These are phyloP conservation scores for Akanthomyces lecanii DNA, from an alignment of 2,329 filamentous ascomycete species.

Conservation along the genomic window DNA sequence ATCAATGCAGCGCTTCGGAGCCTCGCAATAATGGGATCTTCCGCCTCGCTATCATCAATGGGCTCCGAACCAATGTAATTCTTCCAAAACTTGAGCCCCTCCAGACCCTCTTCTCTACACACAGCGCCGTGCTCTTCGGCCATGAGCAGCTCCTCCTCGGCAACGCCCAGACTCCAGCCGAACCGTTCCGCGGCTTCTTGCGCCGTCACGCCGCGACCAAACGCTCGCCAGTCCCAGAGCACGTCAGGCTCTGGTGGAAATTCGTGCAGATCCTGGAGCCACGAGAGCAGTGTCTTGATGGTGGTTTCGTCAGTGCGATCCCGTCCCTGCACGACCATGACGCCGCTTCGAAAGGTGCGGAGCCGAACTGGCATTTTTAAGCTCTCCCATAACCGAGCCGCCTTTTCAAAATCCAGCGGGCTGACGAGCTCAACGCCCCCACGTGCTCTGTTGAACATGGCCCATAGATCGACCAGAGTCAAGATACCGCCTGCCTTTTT, in stretches of 20 bases:
- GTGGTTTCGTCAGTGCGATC: conserved; percentile 91
- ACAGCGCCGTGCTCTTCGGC: conserved; percentile 84
- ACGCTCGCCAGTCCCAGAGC: conserved; percentile 70
- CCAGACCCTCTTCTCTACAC: conserved; percentile 87
- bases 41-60: not conserved
- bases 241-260: conserved; percentile 61
- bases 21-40: conserved; percentile 11
- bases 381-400: conserved; percentile 81
- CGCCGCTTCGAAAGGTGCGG: conserved; percentile 83
- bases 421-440: conserved; percentile 94
- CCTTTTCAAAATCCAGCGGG: conserved; percentile 86
- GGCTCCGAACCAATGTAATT: conserved; percentile 56
- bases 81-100: conserved; percentile 90
- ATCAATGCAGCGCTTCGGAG: conserved; percentile 13
- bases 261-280: conserved; percentile 70
- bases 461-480: conserved; percentile 86
- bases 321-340: conserved; percentile 86
- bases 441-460: conserved; percentile 86
- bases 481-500: conserved; percentile 82
- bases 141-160: conserved; percentile 94
- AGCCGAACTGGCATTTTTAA: conserved; percentile 81
- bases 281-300: conserved; percentile 67
- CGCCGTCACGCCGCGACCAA: conserved; percentile 82
- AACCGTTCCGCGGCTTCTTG: conserved; percentile 86
- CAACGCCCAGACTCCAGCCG: conserved; percentile 95